These are phyloP conservation scores for Elsinoe batatas DNA, from an alignment of 2,329 filamentous ascomycete genomes.

Conservation along the genomic window DNA sequence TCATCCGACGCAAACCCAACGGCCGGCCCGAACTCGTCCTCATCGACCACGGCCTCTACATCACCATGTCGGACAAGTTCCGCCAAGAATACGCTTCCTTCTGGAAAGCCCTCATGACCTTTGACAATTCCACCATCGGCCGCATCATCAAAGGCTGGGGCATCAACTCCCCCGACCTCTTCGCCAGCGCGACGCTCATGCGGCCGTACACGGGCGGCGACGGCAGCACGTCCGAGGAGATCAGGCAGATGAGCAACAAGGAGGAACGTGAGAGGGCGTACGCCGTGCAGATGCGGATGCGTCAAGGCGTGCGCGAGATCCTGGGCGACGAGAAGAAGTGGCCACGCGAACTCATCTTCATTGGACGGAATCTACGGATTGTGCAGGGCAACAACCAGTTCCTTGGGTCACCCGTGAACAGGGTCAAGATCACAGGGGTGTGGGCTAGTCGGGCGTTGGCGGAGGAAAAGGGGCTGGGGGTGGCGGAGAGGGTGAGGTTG, in stretches of 20 bases:
- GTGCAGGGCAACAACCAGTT: conserved; percentile 91
- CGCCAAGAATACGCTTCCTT: conserved; percentile 77
- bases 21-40: conserved; percentile 86
- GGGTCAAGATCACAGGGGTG: conserved; percentile 84
- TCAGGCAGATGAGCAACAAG: conserved; percentile 43
- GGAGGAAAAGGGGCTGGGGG: conserved; percentile 57
- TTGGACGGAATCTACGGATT: conserved; percentile 83
- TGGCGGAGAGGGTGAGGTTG: conserved; percentile 54
- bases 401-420: conserved; percentile 76
- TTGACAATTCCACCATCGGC: conserved; percentile 73
- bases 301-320: conserved; percentile 65
- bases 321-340: conserved; percentile 78
- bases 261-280: conserved; percentile 54
- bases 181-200: conserved; percentile 83
- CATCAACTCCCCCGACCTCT: conserved; percentile 78
- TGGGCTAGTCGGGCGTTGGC: conserved; percentile 84
- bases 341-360: conserved; percentile 85
- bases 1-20: conserved; percentile 73
- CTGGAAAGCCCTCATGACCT: conserved; percentile 89
- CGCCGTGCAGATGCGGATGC: conserved; percentile 67
- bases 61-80: conserved; percentile 77
- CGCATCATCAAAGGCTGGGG: conserved; percentile 74
- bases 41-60: conserved; percentile 94
- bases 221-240: conserved; percentile 47
- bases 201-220: conserved; percentile 83